Conservation (phyloP, 164 flowering plant species). For the Saururus chinensis region DNA sequence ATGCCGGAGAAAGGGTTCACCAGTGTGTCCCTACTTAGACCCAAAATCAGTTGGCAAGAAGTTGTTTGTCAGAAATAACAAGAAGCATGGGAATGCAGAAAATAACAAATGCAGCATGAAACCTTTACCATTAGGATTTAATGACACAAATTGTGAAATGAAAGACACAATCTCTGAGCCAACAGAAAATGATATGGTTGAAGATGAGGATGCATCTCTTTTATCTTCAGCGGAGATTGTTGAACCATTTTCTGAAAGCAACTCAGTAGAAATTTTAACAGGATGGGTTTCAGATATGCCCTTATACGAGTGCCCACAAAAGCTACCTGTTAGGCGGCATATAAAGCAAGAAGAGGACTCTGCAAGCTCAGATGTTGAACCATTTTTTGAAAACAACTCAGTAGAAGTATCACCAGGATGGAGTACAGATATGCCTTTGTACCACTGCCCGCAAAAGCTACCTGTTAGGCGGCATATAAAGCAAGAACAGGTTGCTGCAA, state of each 20-base stretch:
- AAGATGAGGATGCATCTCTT: constrained; percentile 45
- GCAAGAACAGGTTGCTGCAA: constrained; percentile 32
- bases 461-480: constrained; percentile 66
- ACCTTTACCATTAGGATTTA: constrained; percentile 16
- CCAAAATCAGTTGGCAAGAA: constrained; percentile 17
- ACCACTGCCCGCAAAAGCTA: constrained; percentile 33
- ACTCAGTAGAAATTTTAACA: constrained; percentile 15
- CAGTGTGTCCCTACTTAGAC: constrained; percentile 55
- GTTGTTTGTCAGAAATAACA: constrained; percentile 15
- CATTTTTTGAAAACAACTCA: neutral
- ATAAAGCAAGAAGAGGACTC: constrained; percentile 35
- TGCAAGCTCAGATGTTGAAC: constrained; percentile 12
- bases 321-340: constrained; percentile 71
- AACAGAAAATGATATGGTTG: constrained; percentile 20
- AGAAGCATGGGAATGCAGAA: constrained; percentile 18
- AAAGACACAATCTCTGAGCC: neutral
- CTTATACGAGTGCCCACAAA: constrained; percentile 21
- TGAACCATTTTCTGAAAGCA: constrained; percentile 31
- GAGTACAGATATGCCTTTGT: constrained; percentile 21
- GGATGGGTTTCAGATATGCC: constrained; percentile 22
- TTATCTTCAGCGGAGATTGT: constrained; percentile 42
- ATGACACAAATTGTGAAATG: constrained; percentile 14
- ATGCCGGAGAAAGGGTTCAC: constrained; percentile 64
- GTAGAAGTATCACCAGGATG: constrained; percentile 9
- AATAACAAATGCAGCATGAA: constrained; percentile 4